Conservation (phyloP, 2,329 filamentous ascomycete species). For the Diplodia corticola region DNA sequence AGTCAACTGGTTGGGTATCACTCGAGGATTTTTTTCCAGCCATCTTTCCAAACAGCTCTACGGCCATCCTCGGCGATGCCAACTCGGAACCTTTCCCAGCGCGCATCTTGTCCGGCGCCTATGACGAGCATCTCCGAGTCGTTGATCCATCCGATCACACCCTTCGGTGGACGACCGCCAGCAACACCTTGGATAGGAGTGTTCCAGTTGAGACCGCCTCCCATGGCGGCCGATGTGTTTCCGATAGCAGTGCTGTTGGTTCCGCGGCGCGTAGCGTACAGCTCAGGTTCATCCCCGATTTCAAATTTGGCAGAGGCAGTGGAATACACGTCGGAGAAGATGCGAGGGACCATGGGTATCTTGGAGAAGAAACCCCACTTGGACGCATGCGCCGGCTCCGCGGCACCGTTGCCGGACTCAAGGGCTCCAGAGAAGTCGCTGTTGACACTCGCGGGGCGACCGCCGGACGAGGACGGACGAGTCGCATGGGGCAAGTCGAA, state of each 20-base stretch:
- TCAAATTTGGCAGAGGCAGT: conserved; percentile 80
- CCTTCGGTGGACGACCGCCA: conserved; percentile 68
- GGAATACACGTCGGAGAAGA: conserved; percentile 89
- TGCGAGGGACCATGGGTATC: conserved; percentile 78
- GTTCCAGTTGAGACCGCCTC: conserved; percentile 40
- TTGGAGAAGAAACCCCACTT: conserved; percentile 87
- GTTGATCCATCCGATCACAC: conserved; percentile 79
- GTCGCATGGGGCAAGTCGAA: conserved; percentile 70
- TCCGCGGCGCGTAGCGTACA: conserved; percentile 32
- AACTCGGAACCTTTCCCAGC: conserved; percentile 85
- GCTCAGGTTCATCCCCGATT: conserved; percentile 69
- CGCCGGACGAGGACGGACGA: conserved; percentile 22
- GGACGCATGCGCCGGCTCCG: conserved; percentile 51
- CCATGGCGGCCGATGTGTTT: conserved; percentile 26
- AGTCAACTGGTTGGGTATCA: not conserved
- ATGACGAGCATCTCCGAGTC: conserved; percentile 74
- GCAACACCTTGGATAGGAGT: conserved; percentile 55
- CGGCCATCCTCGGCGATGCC: conserved; percentile 68
- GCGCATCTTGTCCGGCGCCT: conserved; percentile 74
- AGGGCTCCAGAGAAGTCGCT: conserved; percentile 23
- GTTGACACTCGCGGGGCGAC: conserved; percentile 25
- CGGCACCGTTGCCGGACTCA: conserved; percentile 18
- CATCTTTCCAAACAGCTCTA: conserved; percentile 67
- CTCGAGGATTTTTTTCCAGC: conserved; percentile 65
- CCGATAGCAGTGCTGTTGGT: conserved; percentile 27